Base-by-base conservation (phyloP, 768 basidiomycete species). In the Mycena filopes region DNA sequence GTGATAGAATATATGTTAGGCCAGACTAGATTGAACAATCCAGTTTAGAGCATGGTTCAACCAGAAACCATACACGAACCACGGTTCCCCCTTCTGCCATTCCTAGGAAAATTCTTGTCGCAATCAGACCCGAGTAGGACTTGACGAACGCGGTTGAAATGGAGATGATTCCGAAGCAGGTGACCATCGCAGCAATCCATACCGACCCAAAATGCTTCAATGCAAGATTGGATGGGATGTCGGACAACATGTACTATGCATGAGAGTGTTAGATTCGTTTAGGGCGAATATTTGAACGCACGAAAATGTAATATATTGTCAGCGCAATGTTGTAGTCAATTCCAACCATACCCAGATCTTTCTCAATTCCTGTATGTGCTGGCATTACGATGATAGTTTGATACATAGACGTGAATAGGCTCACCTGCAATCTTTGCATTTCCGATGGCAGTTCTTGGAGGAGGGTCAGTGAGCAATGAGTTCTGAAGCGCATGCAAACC, bases 61-160 rank as follows among this genome's bases (percentile, higher is more conserved):
- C n/a, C n/a, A n/a, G n/a, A n/a, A n/a, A n/a, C n/a, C n/a, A n/a
- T n/a, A 12, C 21, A 72, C 77, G 28, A 53, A 81, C 81, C 74
- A 83, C 60, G 1, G 81, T 81, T 29, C 82, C 82, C 16, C 80
- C 80, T 66, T 83, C 82, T 25, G 79, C 75, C 18, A 82, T 73
- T 38, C 81, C 81, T 20, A 83, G 70, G 48, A 83, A 76, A 1
- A 82, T 73, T 38, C 82, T 71, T 0, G 80, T 81, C 6, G 70
- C 78, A 8, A 82, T 71, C 25, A 83, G 68, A 0, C 75, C 75
- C 4, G 70, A 60, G 61, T 76, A 80, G 41, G 72, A 76, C 31
- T 74, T 71, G 18, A 82, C 74, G 45, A 83, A 83, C 0, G 82
- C 82, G 0, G 81, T 79, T 16, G 74, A 76, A 11, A 83, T 74